A percentile compares a stretch with the other conserved stretches of the same genome.
Conservation (phyloP, 2,329 filamentous ascomycete species). For the Nemania sp. region DNA sequence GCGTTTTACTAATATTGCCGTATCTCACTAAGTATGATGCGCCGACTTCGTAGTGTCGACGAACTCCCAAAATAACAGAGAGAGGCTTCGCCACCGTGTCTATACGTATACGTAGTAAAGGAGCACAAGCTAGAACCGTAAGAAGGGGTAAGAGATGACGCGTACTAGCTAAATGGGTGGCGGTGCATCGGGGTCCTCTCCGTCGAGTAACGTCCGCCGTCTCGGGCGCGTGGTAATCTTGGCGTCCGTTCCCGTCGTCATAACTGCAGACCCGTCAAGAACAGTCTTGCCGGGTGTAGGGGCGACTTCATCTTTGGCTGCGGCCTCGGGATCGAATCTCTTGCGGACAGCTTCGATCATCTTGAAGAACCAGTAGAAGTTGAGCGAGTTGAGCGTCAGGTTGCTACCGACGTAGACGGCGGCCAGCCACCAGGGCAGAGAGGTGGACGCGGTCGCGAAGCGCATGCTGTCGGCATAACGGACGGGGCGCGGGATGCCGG, state of each 20-base stretch:
- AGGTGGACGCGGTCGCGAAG: conserved; percentile 53
- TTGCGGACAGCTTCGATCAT: conserved; percentile 81
- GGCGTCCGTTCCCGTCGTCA: conserved; percentile 40
- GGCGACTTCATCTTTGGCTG: conserved; percentile 41
- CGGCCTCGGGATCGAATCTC: conserved; percentile 62
- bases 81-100: too few relatives aligned
- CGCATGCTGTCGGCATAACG: conserved; percentile 49
- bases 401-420: conserved; percentile 71
- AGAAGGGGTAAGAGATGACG: conserved; percentile 24
- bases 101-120: conserved; percentile 1
- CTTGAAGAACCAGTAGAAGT: conserved; percentile 85
- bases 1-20: too few relatives aligned
- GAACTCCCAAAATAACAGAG: too few relatives aligned
- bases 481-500: conserved; percentile 39
- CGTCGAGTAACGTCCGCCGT: conserved; percentile 38
- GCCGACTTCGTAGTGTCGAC: too few relatives aligned
- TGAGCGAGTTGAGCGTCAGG: conserved; percentile 71
- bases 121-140: neutral
- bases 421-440: conserved; percentile 71
- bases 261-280: conserved; percentile 25
- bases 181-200: conserved; percentile 38
- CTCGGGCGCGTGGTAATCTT: conserved; percentile 31
- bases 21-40: too few relatives aligned
- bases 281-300: conserved; percentile 36
- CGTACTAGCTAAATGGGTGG: conserved; percentile 36